Evolutionary conservation across 2,329 filamentous ascomycete species (phyloP).

Genomic region (Talaromyces sp.): DNA sequence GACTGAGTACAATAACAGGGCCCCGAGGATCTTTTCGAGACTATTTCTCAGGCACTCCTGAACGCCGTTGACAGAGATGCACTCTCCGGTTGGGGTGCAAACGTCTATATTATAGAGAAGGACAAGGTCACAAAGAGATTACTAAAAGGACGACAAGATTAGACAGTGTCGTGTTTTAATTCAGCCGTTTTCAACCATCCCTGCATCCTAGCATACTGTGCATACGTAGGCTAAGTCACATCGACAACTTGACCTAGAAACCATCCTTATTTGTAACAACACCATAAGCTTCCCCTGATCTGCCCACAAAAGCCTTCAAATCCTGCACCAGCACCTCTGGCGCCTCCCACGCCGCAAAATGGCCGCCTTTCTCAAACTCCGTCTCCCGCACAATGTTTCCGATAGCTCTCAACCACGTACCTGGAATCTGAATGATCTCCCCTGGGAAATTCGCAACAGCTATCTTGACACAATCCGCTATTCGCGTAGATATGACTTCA

Average conservation of each 20-base stretch:
- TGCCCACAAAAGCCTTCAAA: conserved; percentile 49
- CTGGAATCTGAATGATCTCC: conserved; percentile 51
- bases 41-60: conserved; percentile 89
- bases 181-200: neutral
- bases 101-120: conserved; percentile 99
- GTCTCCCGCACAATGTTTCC: conserved; percentile 52
- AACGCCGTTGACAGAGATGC: conserved; percentile 97
- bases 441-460: conserved; percentile 52
- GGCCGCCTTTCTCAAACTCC: conserved; percentile 47
- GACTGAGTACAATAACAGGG: conserved; percentile 50
- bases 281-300: conserved; percentile 24
- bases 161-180: conserved; percentile 30
- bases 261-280: conserved; percentile 35
- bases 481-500: conserved; percentile 38
- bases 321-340: conserved; percentile 48
- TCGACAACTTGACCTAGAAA: conserved; percentile 22
- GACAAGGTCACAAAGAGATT: conserved; percentile 99
- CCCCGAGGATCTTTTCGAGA: conserved; percentile 96
- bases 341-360: conserved; percentile 54
- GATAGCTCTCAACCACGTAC: conserved; percentile 49
- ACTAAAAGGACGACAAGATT: conserved; percentile 96
- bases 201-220: neutral
- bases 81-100: conserved; percentile 94
- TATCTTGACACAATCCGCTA: conserved; percentile 48
- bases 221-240: neutral